Conservation (phyloP, 768 basidiomycete species). For the Kwoniella newhampshirensis region DNA sequence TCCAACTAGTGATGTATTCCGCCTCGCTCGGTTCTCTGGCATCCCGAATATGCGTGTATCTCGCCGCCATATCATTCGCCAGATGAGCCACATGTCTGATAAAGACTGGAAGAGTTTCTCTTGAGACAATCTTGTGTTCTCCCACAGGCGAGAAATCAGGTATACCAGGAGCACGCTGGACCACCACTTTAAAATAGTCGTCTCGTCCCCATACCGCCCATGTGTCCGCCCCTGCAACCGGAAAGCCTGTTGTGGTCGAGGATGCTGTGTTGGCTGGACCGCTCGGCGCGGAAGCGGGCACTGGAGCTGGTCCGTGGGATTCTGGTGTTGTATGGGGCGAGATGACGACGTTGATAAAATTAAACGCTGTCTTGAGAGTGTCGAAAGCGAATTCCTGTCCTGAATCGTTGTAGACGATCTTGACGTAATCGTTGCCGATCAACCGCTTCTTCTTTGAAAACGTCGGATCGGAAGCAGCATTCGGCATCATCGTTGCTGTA, state of each 20-base stretch:
- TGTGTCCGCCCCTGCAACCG: constrained; percentile 19
- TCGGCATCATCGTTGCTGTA: constrained; percentile 96
- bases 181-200: constrained; percentile 92
- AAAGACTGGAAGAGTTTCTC: constrained; percentile 78
- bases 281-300: too few relatives aligned
- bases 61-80: constrained; percentile 84
- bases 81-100: constrained; percentile 83
- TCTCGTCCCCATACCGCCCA: constrained; percentile 64
- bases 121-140: constrained; percentile 89
- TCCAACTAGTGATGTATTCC: constrained; percentile 88
- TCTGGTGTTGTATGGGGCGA: constrained; percentile 62
- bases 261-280: constrained; percentile 7
- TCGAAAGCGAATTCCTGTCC: constrained; percentile 82
- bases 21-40: constrained; percentile 62
- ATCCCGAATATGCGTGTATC: constrained; percentile 66
- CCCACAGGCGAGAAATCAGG: constrained; percentile 91
- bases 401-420: constrained; percentile 97
- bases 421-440: constrained; percentile 94
- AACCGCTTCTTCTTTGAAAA: constrained; percentile 85
- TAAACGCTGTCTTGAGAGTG: constrained; percentile 88
- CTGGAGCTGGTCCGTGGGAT: constrained; percentile 13
- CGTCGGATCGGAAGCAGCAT: constrained; percentile 55
- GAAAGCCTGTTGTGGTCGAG: not conserved
- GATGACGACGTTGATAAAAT: constrained; percentile 95
- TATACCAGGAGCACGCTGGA: constrained; percentile 86